phyloP scores from a whole-genome alignment of 352 stramenopile genomes.

The Globisporangium barbulae region DNA sequence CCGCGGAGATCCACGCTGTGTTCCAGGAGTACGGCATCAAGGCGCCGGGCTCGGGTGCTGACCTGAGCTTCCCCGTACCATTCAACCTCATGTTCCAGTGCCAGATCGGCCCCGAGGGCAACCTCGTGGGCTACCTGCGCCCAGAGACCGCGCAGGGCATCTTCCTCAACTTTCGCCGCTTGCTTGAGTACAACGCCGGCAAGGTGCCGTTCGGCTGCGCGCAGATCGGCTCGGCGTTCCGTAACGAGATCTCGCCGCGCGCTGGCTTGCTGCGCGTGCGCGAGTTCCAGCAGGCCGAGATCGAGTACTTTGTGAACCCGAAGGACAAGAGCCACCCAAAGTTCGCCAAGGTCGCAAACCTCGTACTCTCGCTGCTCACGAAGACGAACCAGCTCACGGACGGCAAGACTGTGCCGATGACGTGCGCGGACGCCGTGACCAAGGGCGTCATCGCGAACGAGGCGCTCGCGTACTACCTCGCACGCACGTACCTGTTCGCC shows the following conservation, averaged over 20 bases:
- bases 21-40: constrained; percentile 95
- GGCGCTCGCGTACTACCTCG: constrained; percentile 99
- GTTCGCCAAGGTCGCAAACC: constrained; percentile 88
- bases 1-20: constrained; percentile 95
- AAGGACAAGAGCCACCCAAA: constrained; percentile 98
- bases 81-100: constrained; percentile 99
- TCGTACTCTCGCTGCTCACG: constrained; percentile 91
- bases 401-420: constrained; percentile 95
- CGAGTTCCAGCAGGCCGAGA: constrained; percentile 99
- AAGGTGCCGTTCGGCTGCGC: constrained; percentile 87
- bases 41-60: constrained; percentile 85
- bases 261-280: constrained; percentile 96
- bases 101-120: constrained; percentile 98
- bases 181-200: constrained; percentile 97
- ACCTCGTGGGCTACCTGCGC: constrained; percentile 95
- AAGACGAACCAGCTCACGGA: constrained; percentile 95
- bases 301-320: constrained; percentile 99
- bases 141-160: constrained; percentile 98
- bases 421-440: constrained; percentile 88
- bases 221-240: constrained; percentile 88
- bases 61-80: constrained; percentile 95
- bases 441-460: constrained; percentile 97
- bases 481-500: constrained; percentile 96
- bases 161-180: constrained; percentile 98
- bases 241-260: constrained; percentile 97